A percentile compares a stretch with the other conserved stretches of the same genome.
These are phyloP conservation scores for Candida verbasci DNA, from an alignment of 805 yeast genomes.

Conservation along the genomic window DNA sequence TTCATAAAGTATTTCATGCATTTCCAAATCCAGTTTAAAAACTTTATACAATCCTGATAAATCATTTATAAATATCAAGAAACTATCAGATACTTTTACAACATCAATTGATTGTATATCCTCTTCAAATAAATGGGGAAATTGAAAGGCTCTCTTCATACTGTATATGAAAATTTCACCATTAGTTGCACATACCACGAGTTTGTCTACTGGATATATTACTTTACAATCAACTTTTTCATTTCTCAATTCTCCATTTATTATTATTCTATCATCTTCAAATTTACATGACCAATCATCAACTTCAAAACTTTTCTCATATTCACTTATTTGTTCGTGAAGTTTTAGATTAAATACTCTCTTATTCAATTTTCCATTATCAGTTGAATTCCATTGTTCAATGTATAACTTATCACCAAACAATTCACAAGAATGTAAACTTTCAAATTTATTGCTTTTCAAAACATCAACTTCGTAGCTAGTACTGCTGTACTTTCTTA, in stretches of 20 bases:
- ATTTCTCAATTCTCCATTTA: too few species aligned
- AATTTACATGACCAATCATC: not conserved
- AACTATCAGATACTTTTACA: not conserved
- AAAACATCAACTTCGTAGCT: not conserved
- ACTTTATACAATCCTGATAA: not conserved
- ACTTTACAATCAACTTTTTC: not conserved
- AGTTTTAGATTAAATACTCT: not conserved
- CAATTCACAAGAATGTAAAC: not conserved
- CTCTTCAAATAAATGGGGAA: not conserved
- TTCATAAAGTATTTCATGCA: not conserved
- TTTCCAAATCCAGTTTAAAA: not conserved
- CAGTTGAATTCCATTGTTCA: not conserved
- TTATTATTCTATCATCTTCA: not conserved
- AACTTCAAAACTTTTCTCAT: not conserved
- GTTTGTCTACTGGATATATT: not conserved
- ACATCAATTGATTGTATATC: not conserved
- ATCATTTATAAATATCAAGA: not conserved
- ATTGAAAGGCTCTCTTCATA: not conserved
- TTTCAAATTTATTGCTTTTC: not conserved
- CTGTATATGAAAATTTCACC: not conserved
- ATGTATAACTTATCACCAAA: not conserved
- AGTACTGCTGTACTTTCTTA: conserved; percentile 4
- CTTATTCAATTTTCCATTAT: not conserved
- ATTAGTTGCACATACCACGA: not conserved
- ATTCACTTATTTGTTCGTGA: not conserved